Evolutionary conservation across 371 early-diverging fungal genomes (phyloP).

Genomic region (Apophysomyces variabilis): DNA sequence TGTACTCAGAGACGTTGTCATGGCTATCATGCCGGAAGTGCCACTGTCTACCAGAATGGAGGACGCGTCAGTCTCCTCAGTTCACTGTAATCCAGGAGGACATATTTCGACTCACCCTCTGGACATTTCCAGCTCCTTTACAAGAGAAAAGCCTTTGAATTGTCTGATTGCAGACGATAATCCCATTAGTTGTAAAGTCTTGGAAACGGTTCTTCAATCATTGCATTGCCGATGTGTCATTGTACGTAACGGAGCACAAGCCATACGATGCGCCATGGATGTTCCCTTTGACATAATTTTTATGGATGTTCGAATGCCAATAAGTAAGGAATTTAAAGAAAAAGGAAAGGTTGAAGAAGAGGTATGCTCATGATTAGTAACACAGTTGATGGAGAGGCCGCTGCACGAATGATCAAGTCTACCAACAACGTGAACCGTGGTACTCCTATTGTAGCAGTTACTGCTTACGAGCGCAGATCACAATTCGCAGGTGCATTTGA

Average conservation of each 20-base stretch:
- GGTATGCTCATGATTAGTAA: neutral
- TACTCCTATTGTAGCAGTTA: constrained; percentile 78
- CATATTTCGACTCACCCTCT: neutral
- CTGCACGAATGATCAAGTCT: constrained; percentile 93
- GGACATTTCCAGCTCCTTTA: neutral
- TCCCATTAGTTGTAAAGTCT: constrained; percentile 84
- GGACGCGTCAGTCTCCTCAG: neutral
- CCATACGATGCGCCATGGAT: constrained; percentile 87
- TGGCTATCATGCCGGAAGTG: neutral
- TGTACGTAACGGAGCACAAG: constrained; percentile 91
- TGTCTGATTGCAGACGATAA: constrained; percentile 91
- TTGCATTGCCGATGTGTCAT: constrained; percentile 80
- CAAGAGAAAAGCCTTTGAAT: constrained; percentile 33
- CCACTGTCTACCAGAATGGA: neutral
- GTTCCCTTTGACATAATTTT: constrained; percentile 91
- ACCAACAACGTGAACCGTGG: constrained; percentile 78
- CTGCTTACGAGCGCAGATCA: constrained; percentile 70
- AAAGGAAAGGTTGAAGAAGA: too few species aligned
- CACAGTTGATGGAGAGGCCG: constrained; percentile 88
- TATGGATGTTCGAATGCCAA: constrained; percentile 92
- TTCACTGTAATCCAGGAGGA: neutral
- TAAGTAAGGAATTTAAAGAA: constrained; percentile 61
- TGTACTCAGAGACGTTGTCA: neutral
- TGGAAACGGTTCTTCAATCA: constrained; percentile 82
- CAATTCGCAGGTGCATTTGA: constrained; percentile 71